Evolutionary conservation across 2,329 filamentous ascomycete genomes (phyloP).

Genomic region (Microcyclosporella mali): DNA sequence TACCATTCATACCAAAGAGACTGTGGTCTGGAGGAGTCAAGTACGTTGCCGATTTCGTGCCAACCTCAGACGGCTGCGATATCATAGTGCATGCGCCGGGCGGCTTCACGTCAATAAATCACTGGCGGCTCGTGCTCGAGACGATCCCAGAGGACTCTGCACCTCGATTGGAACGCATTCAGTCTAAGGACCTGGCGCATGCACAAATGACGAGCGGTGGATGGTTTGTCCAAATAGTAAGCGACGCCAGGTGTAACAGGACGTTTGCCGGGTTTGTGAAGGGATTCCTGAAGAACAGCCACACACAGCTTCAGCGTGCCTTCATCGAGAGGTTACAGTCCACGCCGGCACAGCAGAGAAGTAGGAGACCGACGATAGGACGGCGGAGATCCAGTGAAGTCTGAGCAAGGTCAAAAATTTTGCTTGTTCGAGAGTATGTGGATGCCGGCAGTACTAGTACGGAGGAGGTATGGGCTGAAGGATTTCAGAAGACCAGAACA

Average conservation of each 20-base stretch:
- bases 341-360: conserved; percentile 7
- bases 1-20: conserved; percentile 31
- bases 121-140: conserved; percentile 28
- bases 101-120: conserved; percentile 30
- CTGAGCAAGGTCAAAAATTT: no score
- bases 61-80: conserved; percentile 28
- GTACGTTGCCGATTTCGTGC: conserved; percentile 29
- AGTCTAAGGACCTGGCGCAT: conserved; percentile 21
- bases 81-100: conserved; percentile 32
- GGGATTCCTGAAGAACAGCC: conserved; percentile 29
- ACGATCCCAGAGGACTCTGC: conserved; percentile 17
- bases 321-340: conserved; percentile 28
- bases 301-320: conserved; percentile 25
- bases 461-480: no score
- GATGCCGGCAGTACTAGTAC: no score
- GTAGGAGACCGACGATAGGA: conserved; percentile 17
- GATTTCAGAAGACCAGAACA: no score
- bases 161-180: conserved; percentile 9
- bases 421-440: no score
- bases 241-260: conserved; percentile 28
- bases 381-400: conserved; percentile 13
- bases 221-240: conserved; percentile 30
- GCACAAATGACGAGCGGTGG: conserved; percentile 15
- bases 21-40: conserved; percentile 30
- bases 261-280: conserved; percentile 31